phyloP scores from a whole-genome alignment of 2,329 filamentous ascomycete genomes.

The Gnomoniopsis sp. region DNA sequence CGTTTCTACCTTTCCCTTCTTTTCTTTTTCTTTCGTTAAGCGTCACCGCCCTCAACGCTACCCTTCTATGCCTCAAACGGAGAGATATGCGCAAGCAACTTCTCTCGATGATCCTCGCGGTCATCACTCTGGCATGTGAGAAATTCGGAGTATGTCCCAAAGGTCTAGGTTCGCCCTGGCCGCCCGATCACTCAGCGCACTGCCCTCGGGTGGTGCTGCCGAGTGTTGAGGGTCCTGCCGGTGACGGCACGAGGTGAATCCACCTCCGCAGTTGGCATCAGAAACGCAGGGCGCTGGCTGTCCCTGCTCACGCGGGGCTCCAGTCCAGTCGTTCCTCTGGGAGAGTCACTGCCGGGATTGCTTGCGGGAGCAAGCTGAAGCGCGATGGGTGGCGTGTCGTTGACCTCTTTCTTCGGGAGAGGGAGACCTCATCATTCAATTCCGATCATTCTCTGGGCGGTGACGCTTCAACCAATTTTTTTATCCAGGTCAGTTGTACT shows the following conservation, averaged over 20 bases:
- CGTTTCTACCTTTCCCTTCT: not conserved
- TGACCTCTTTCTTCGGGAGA: conserved; percentile 14
- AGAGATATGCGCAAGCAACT: conserved; percentile 40
- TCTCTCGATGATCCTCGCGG: conserved; percentile 27
- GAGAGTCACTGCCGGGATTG: conserved; percentile 28
- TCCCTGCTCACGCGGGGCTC: conserved; percentile 14
- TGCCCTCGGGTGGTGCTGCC: conserved; percentile 12
- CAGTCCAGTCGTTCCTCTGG: conserved; percentile 24
- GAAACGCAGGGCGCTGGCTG: conserved; percentile 29
- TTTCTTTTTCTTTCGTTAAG: conserved; percentile 40
- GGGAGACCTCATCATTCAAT: conserved; percentile 27
- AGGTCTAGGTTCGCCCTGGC: conserved; percentile 20
- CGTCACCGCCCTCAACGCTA: conserved; percentile 80
- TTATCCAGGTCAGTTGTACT: conserved; percentile 24
- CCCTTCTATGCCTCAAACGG: conserved; percentile 86
- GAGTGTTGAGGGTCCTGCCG: conserved; percentile 24
- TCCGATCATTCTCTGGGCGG: conserved; percentile 32
- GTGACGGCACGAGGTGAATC: conserved; percentile 28
- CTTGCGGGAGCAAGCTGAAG: conserved; percentile 28
- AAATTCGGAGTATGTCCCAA: conserved; percentile 44
- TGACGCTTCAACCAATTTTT: conserved; percentile 26
- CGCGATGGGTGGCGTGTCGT: conserved; percentile 31
- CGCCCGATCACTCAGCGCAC: conserved; percentile 18
- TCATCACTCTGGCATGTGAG: conserved; percentile 66
- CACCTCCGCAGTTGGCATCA: conserved; percentile 32